Evolutionary conservation across 176 grass and related monocot species (phyloP), one percentile per base, ranked within the genome.

Genomic region (Poa pratensis): DNA sequence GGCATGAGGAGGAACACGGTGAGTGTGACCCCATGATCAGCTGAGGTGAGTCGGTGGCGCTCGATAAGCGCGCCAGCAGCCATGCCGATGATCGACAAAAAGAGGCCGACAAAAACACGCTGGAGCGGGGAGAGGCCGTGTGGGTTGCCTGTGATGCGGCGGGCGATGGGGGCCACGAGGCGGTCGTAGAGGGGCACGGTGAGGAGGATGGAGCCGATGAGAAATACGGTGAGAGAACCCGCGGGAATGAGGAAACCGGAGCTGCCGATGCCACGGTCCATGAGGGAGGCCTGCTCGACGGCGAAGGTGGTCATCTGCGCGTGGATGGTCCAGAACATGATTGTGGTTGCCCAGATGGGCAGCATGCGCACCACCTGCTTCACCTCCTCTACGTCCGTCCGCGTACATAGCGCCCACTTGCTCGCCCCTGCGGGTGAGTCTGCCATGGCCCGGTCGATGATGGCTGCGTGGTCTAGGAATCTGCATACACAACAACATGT

Each of bases 291-390:
- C 78, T 99, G 96, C 5, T 90, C 91, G 10, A 99, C 96, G 19
- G 94, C 83, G 86, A 99, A 99, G 51, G 94, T 99, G 16, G 90
- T 94, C 93, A 99, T 95, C 88, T 99, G 96, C 5, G 96, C 96
- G 72, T 96, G 89, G 81, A 99, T 81, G 2, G 93, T 96, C 93
- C 96, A 99, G 86, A 99, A 99, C 82, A 96, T 82, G 74, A 94
- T 94, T 73, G 92, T 87, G 11, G 92, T 94, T 7, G 81, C 92
- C 92, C 89, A 94, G 19, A 86, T 94, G 0, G 92, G 92, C 0
- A 94, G 87, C 92, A 94, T 94, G 20, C 89, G 89, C 73, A 91
- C 59, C 51, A 94, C 89, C 63, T 89, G 90, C 89, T 94, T 94
- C 82, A 94, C 92, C 83, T 94, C 92, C 83, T 94, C 89, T 51